These are phyloP conservation scores for Colletotrichum nymphaeae DNA, from an alignment of 2,329 filamentous ascomycete species.

Conservation along the genomic window DNA sequence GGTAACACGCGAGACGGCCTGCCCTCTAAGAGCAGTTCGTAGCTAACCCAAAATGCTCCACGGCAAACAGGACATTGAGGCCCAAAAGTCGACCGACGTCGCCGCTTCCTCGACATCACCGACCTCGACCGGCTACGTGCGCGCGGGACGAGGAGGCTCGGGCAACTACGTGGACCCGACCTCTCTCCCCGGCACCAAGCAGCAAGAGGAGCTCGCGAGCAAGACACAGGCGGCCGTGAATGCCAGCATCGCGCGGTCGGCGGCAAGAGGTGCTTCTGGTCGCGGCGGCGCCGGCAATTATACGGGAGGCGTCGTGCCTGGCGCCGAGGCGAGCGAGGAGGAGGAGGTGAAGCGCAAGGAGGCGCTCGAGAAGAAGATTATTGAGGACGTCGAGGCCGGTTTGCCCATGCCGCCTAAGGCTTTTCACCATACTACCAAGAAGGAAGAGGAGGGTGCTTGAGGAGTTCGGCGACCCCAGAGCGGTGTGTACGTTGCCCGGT, in stretches of 20 bases:
- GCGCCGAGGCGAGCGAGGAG: conserved; percentile 39
- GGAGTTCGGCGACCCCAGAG: too few species aligned
- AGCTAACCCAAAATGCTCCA: neutral
- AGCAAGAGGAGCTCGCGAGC: conserved; percentile 48
- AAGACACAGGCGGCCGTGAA: conserved; percentile 48
- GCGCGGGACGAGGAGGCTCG: conserved; percentile 69
- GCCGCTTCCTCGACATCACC: conserved; percentile 39
- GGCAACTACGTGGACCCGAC: conserved; percentile 66
- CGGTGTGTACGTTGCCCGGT: neutral
- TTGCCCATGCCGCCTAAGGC: conserved; percentile 59
- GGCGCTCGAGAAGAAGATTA: conserved; percentile 55
- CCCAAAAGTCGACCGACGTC: conserved; percentile 41
- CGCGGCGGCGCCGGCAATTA: conserved; percentile 72
- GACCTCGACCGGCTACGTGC: conserved; percentile 44
- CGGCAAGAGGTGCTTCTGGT: conserved; percentile 48
- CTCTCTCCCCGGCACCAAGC: conserved; percentile 45
- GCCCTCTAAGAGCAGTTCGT: neutral
- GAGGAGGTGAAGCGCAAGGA: conserved; percentile 47
- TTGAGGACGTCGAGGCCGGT: conserved; percentile 59
- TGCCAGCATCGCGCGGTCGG: conserved; percentile 41
- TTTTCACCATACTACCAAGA: conserved; percentile 46
- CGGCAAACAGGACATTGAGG: conserved; percentile 45
- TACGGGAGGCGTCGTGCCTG: conserved; percentile 40
- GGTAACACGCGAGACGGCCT: neutral
- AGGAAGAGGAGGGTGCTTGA: conserved; percentile 37